Percentiles rank a stretch among this genome's conserved stretches.
phyloP scores from a whole-genome alignment of 2,329 filamentous ascomycete species.

The Aspergillus awamori region DNA sequence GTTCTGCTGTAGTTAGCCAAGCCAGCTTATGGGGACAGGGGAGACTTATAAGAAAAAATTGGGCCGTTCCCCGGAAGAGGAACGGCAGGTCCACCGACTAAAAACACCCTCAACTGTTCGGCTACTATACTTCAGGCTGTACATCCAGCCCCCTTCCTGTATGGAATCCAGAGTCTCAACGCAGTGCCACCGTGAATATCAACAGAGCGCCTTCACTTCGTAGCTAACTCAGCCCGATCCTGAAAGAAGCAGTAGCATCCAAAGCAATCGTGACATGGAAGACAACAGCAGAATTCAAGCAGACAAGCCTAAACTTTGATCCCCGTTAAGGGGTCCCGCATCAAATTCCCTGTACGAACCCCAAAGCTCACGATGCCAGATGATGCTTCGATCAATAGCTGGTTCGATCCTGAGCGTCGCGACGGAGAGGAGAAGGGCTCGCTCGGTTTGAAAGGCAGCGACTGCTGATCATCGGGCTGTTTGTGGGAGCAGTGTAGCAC shows the following conservation, averaged over 20 bases:
- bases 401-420: not conserved
- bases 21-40: not conserved
- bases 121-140: not conserved
- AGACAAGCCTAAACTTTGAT: slow-evolving; percentile 22
- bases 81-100: slow-evolving; percentile 16
- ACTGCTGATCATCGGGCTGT: not conserved
- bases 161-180: not conserved
- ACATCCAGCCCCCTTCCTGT: not conserved
- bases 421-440: slow-evolving; percentile 16
- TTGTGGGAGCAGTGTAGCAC: not conserved
- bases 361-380: not conserved
- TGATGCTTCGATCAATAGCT: not conserved
- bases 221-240: slow-evolving; percentile 18
- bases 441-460: slow-evolving; percentile 6
- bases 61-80: slow-evolving; percentile 10
- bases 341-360: not conserved
- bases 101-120: slow-evolving; percentile 2
- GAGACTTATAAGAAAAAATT: slow-evolving; percentile 19
- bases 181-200: slow-evolving; percentile 14
- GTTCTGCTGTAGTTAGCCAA: slow-evolving; percentile 14
- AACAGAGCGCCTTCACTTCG: slow-evolving; percentile 21
- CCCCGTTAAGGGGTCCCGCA: slow-evolving; percentile 14
- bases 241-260: slow-evolving; percentile 12
- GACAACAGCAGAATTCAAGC: slow-evolving; percentile 9
- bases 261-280: not conserved